phyloP scores from a whole-genome alignment of 495 filamentous ascomycete species.

The Neurospora sp. region DNA sequence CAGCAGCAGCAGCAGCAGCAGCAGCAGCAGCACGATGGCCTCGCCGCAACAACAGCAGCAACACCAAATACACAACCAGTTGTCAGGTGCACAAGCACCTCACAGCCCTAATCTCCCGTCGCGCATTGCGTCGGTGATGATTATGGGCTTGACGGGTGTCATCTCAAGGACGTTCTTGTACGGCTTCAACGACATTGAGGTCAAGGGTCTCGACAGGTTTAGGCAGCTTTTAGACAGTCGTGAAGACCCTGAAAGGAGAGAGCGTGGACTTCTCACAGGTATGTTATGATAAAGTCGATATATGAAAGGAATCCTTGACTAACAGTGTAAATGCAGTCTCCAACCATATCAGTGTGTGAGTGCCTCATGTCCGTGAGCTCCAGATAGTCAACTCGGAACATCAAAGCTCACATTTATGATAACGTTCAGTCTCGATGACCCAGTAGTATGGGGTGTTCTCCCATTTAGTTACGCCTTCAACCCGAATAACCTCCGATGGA shows the following conservation, averaged over 20 bases:
- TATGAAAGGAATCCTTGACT: not conserved
- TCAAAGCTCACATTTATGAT: not conserved
- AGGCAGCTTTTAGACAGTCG: constrained; percentile 64
- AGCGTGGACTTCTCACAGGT: constrained; percentile 82
- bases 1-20: not conserved
- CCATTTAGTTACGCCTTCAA: constrained; percentile 59
- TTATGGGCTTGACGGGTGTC: constrained; percentile 43
- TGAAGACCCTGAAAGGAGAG: constrained; percentile 53
- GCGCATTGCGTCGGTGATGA: constrained; percentile 41
- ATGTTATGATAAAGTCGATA: constrained; percentile 8
- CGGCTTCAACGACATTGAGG: constrained; percentile 47
- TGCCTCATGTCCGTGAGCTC: constrained; percentile 23
- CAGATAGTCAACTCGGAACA: not conserved
- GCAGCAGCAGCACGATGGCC: not conserved
- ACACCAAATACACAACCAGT: not conserved
- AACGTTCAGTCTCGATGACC: constrained; percentile 72
- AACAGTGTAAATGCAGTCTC: constrained; percentile 50
- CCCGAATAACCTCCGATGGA: constrained; percentile 71
- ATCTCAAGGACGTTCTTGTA: constrained; percentile 35
- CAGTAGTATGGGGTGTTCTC: constrained; percentile 80
- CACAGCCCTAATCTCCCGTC: constrained; percentile 38
- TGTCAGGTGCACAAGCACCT: not conserved
- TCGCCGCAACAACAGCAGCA: not conserved
- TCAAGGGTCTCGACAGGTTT: constrained; percentile 63
- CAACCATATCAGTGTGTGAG: constrained; percentile 94